Evolutionary conservation across 257 asterid species (phyloP).

Genomic region (Fraxinus quadrangulata): DNA sequence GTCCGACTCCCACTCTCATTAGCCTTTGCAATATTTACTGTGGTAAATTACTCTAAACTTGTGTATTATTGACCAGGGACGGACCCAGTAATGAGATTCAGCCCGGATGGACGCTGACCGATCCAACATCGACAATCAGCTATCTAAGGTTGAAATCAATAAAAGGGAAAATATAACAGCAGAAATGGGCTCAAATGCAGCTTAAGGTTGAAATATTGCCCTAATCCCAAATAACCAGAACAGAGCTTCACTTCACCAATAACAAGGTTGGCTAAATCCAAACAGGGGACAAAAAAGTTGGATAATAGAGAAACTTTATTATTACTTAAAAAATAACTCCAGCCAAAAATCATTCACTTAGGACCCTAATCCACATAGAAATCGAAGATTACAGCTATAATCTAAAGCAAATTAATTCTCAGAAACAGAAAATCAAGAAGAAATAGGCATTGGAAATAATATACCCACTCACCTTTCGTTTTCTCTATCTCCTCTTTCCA

Average conservation of each 20-base stretch:
- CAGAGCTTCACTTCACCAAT: not conserved
- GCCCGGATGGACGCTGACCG: no score
- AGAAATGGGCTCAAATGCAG: not conserved
- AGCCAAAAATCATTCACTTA: not conserved
- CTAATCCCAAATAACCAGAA: not conserved
- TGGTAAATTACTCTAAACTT: conserved; percentile 6
- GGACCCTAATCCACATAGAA: not conserved
- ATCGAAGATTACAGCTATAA: not conserved
- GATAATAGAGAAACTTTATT: no score
- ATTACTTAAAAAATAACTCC: not conserved
- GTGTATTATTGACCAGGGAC: not conserved
- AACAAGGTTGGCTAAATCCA: not conserved
- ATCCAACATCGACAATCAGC: not conserved
- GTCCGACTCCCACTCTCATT: conserved; percentile 1
- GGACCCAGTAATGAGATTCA: no score
- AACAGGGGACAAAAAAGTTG: not conserved
- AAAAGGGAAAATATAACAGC: not conserved
- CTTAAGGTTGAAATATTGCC: not conserved
- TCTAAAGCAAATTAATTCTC: not conserved
- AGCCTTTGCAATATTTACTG: not conserved
- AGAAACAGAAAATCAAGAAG: not conserved
- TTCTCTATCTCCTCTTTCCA: not conserved
- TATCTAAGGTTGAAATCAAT: not conserved
- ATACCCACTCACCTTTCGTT: not conserved
- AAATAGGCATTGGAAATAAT: not conserved